Conservation (phyloP, 257 asterid species). For the Solanum clarkiae region DNA sequence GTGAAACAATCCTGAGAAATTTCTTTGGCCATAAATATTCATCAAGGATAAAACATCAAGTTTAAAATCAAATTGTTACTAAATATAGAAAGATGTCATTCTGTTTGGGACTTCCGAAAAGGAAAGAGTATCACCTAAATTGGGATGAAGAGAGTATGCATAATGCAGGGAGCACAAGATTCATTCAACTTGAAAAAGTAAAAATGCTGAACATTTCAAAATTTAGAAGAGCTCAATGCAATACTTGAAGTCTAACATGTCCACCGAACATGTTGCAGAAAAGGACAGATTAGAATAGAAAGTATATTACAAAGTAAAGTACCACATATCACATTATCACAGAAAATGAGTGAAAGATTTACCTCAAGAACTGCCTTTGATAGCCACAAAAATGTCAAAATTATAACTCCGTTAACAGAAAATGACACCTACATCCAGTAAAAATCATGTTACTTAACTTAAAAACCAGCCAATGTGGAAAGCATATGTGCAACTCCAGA, state of each 20-base stretch:
- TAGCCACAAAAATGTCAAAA: constrained; percentile 80
- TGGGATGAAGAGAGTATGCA: background rate
- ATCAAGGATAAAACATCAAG: background rate
- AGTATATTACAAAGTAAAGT: background rate
- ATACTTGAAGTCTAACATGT: background rate
- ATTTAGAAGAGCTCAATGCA: background rate
- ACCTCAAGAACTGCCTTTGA: constrained; percentile 86
- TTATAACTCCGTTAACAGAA: constrained; percentile 79
- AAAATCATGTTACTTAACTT: background rate
- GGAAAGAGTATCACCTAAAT: background rate
- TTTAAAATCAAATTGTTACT: background rate
- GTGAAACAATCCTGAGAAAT: background rate
- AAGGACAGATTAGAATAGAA: background rate
- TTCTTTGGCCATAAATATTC: background rate
- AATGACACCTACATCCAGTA: constrained; percentile 59
- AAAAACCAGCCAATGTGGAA: background rate
- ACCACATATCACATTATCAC: background rate
- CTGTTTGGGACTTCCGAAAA: background rate
- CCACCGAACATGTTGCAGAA: background rate
- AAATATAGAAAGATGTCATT: background rate
- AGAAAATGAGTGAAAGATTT: constrained; percentile 2
- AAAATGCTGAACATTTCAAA: background rate
- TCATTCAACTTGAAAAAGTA: background rate
- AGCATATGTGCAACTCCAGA: background rate
- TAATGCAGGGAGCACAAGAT: background rate